Base-by-base conservation (phyloP, 352 stramenopile species). In the Phytophthora lateralis region DNA sequence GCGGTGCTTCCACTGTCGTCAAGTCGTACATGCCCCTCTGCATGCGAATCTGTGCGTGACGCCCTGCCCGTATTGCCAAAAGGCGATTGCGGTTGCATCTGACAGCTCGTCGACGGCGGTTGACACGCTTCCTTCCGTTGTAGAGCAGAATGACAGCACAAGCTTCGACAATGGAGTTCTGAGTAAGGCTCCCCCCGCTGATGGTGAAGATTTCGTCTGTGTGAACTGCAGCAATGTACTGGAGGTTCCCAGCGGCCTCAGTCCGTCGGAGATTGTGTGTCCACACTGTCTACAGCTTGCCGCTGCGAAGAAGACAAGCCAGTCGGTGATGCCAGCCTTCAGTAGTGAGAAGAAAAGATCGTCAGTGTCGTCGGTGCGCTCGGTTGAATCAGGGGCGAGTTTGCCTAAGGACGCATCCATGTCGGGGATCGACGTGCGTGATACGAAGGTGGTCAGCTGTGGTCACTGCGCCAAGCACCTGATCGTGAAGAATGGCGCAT, bases 371-470 rank as follows among this genome's bases (percentile, higher is more conserved):
- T 81, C 72, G 8, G 27, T 67, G 17, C 62, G 44, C 9, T 79
- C 71, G 3, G 52, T 75, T 8, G 72, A 82, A 39, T 76, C 65
- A 9, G 71, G 69, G 2, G 58, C 69, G 8, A 79, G 60, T 44
- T 57, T 69, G 14, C 39, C 64, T 0, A 76, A 68, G 29, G 66
- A 67, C 27, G 12, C 67, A 3, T 80, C 64, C 12, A 37, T 77
- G 45, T 73, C 75, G 24, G 76, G 52, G 15, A 75, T 91, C 24
- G 82, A 93, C 52, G 73, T 89, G 7, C 82, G 81, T 38, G 82
- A 94, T 45, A 94, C 83, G 3, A 94, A 92, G 69, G 80, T 94
- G 35, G 83, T 96, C 48, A 92, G 80, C 54, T 96, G 88, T 41
- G 85, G 84, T 6, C 85, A 96, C 60, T 96, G 88, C 60, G 76